These are phyloP conservation scores for Meripilus lineatus DNA, from an alignment of 1,284 basidiomycete genomes.

Conservation along the genomic window DNA sequence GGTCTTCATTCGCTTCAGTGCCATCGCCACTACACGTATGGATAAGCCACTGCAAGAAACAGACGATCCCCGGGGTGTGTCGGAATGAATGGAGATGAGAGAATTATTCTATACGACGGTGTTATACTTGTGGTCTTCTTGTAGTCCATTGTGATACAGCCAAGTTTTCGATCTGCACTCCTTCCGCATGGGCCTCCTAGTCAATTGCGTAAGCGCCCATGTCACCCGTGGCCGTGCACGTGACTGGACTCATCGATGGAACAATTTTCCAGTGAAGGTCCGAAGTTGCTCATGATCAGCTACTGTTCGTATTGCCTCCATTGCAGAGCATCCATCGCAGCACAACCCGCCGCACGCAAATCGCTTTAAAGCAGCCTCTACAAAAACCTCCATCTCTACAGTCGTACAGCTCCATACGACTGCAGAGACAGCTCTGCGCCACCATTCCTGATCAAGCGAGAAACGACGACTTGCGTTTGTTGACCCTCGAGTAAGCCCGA, in stretches of 20 bases:
- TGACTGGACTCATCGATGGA: conserved; percentile 1
- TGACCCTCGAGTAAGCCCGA: conserved; percentile 68
- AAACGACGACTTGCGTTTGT: conserved; percentile 74
- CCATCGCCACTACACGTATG: too few species aligned
- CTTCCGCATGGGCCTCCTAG: too few species aligned
- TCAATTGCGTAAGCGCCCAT: too few species aligned
- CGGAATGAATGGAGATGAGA: too few species aligned
- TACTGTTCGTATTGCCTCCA: not conserved
- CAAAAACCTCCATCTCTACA: conserved; percentile 21
- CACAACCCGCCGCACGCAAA: conserved; percentile 4
- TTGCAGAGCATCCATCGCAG: conserved; percentile 1
- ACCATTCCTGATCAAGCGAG: conserved; percentile 71
- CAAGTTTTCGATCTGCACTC: too few species aligned
- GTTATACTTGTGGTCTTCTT: too few species aligned
- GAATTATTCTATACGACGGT: too few species aligned
- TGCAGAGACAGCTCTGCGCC: conserved; percentile 33
- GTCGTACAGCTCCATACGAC: conserved; percentile 36
- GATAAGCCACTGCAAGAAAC: too few species aligned
- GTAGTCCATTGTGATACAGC: too few species aligned
- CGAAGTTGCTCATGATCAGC: conserved; percentile 3
- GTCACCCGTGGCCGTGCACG: too few species aligned
- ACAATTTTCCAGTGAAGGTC: conserved; percentile 4
- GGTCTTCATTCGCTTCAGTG: too few species aligned
- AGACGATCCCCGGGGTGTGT: too few species aligned
- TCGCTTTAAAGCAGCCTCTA: conserved; percentile 2